phyloP scores from a whole-genome alignment of 1,284 basidiomycete species.

The Macrocystidia cucumis region DNA sequence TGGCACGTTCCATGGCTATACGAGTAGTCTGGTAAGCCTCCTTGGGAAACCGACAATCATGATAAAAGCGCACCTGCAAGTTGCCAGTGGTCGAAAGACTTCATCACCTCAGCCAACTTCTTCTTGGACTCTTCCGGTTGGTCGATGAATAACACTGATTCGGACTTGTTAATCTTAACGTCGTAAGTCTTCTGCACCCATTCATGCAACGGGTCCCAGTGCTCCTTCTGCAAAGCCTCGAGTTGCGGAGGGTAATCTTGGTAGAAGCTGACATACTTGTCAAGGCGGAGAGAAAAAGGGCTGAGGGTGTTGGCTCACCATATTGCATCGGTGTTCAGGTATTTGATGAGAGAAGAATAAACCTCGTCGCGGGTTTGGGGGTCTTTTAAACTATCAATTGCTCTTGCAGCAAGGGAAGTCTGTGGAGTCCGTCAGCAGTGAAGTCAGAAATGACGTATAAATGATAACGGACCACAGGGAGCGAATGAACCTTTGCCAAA shows the following conservation, averaged over 20 bases:
- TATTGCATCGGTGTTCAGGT: conserved; percentile 94
- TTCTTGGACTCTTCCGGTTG: conserved; percentile 65
- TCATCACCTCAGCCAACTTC: conserved; percentile 51
- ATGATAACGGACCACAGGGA: conserved; percentile 71
- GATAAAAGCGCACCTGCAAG: conserved; percentile 64
- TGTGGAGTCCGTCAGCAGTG: conserved; percentile 21
- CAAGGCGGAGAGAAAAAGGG: conserved; percentile 4
- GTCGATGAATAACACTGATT: conserved; percentile 58
- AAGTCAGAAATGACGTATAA: conserved; percentile 3
- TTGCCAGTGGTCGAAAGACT: conserved; percentile 72
- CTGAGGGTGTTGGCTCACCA: conserved; percentile 45
- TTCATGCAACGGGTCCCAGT: conserved; percentile 86
- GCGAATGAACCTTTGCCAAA: conserved; percentile 82
- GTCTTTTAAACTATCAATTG: conserved; percentile 75
- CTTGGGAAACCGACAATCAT: conserved; percentile 3
- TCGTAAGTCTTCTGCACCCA: conserved; percentile 71
- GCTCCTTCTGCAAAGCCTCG: conserved; percentile 73
- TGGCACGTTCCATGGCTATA: conserved; percentile 86
- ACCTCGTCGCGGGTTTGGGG: conserved; percentile 56
- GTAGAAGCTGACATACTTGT: conserved; percentile 58
- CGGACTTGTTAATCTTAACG: conserved; percentile 60
- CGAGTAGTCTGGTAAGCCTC: too few species aligned
- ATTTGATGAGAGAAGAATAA: conserved; percentile 69
- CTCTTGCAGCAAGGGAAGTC: conserved; percentile 87
- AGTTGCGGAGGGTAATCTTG: conserved; percentile 71